phyloP scores from a whole-genome alignment of 306 rosid genomes.

The Betula pendula region DNA sequence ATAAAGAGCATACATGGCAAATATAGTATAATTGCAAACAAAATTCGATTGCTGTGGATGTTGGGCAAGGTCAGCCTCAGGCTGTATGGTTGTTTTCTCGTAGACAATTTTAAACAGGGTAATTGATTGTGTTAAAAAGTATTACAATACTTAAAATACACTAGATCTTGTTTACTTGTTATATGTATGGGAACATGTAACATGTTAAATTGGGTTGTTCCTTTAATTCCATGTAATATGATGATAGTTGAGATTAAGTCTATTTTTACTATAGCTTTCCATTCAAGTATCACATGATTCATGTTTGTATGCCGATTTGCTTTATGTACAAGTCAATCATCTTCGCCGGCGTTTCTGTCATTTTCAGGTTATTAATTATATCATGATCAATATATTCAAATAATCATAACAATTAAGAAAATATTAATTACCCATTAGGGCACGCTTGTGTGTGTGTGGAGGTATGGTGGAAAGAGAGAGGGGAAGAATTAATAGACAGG shows the following conservation, averaged over 20 bases:
- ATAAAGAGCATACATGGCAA: too few relatives aligned
- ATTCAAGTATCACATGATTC: conserved; percentile 34
- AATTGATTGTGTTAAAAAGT: too few relatives aligned
- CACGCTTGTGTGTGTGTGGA: background rate
- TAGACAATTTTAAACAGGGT: too few relatives aligned
- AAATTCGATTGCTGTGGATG: background rate
- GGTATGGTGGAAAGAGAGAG: background rate
- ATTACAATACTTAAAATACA: too few relatives aligned
- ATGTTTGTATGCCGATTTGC: conserved; percentile 25
- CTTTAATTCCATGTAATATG: conserved; percentile 29
- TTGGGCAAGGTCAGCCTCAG: too few relatives aligned
- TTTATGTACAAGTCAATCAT: conserved; percentile 19
- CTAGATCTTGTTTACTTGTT: too few relatives aligned
- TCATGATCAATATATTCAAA: conserved; percentile 2
- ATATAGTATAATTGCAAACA: too few relatives aligned
- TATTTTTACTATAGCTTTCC: background rate
- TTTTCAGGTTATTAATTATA: conserved; percentile 32
- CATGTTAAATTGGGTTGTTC: background rate
- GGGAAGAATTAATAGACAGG: background rate
- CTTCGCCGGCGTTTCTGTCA: conserved; percentile 25
- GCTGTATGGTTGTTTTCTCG: too few relatives aligned
- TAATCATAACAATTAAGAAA: conserved; percentile 37
- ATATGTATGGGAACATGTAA: too few relatives aligned
- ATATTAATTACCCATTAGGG: background rate
- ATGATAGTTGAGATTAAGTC: conserved; percentile 30